Percentiles rank a stretch among this genome's conserved stretches.
Evolutionary conservation across 2,329 filamentous ascomycete species (phyloP).

Genomic region (Emydomyces testavorans): DNA sequence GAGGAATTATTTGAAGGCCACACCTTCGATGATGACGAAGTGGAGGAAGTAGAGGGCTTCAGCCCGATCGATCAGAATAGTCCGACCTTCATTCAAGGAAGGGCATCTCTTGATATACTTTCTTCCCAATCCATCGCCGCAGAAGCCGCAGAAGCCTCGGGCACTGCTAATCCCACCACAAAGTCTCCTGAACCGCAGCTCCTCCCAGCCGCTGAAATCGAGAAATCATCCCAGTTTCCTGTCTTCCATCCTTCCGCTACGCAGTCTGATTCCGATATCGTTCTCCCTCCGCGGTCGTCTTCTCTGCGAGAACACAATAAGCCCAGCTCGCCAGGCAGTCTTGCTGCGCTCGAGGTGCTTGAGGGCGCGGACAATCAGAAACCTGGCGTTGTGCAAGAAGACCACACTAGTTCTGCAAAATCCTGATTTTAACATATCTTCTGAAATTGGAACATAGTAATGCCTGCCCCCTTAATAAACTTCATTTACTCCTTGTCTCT

Average conservation of each 20-base stretch:
- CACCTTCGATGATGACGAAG: slow-evolving; percentile 24
- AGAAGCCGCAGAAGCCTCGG: background rate
- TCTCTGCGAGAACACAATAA: slow-evolving; percentile 22
- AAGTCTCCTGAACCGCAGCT: slow-evolving; percentile 12
- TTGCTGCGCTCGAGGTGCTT: slow-evolving; percentile 3
- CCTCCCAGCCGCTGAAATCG: slow-evolving; percentile 15
- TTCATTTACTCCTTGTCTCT: background rate
- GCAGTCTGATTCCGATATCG: slow-evolving; percentile 23
- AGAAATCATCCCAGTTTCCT: slow-evolving; percentile 19
- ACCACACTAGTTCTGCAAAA: background rate
- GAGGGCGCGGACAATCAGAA: slow-evolving; percentile 5
- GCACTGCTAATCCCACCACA: background rate
- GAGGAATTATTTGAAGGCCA: slow-evolving; percentile 25
- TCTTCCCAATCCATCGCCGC: slow-evolving; percentile 4
- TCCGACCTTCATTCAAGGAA: slow-evolving; percentile 14
- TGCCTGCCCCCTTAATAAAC: background rate
- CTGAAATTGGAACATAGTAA: too few relatives aligned
- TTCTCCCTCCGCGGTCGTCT: slow-evolving; percentile 31
- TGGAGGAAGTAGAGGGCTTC: slow-evolving; percentile 35
- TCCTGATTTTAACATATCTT: background rate
- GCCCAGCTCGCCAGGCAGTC: slow-evolving; percentile 7
- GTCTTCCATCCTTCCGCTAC: slow-evolving; percentile 26
- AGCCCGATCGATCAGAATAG: slow-evolving; percentile 23
- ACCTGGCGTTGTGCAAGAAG: background rate
- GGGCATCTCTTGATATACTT: slow-evolving; percentile 19